Percentiles rank a stretch among this genome's conserved stretches.
phyloP scores from a whole-genome alignment of 1,139 yeast species.

The Nakaseomyces sp. region DNA sequence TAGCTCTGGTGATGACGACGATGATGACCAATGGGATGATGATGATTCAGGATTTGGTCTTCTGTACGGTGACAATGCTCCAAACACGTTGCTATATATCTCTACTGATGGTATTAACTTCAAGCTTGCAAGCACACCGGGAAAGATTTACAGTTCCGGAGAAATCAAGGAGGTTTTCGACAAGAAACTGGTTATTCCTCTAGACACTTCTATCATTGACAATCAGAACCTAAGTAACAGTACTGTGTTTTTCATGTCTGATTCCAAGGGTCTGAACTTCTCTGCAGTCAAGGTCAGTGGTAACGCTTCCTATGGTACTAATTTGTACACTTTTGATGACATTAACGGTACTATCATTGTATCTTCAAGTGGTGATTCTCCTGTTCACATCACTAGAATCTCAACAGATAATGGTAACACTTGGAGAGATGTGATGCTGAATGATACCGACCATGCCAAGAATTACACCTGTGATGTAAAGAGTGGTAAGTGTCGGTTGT shows the following conservation, averaged over 20 bases:
- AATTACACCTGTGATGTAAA: constrained; percentile 7
- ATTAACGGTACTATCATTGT: constrained; percentile 3
- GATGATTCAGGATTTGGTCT: too few species aligned
- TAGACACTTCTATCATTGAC: not conserved
- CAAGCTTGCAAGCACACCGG: not conserved
- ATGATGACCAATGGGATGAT: too few species aligned
- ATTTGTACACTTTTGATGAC: not conserved
- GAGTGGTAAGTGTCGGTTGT: constrained; percentile 34
- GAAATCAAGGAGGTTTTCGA: not conserved
- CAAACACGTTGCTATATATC: not conserved
- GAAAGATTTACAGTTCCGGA: not conserved
- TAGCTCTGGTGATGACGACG: not conserved
- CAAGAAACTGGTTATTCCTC: not conserved
- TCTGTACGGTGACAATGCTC: too few species aligned
- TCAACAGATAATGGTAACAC: constrained; percentile 1
- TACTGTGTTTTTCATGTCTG: not conserved
- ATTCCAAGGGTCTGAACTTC: constrained; percentile 3
- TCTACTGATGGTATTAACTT: constrained; percentile 2
- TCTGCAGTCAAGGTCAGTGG: not conserved
- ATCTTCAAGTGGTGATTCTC: not conserved
- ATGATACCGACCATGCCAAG: not conserved
- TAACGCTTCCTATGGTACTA: not conserved
- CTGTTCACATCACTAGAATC: not conserved
- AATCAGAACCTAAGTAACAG: not conserved
- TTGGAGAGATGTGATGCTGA: not conserved